Evolutionary conservation across 192 early-diverging fungal species (phyloP), one percentile per base, ranked within the genome.

Genomic region (Umbelopsis ramanniana): DNA sequence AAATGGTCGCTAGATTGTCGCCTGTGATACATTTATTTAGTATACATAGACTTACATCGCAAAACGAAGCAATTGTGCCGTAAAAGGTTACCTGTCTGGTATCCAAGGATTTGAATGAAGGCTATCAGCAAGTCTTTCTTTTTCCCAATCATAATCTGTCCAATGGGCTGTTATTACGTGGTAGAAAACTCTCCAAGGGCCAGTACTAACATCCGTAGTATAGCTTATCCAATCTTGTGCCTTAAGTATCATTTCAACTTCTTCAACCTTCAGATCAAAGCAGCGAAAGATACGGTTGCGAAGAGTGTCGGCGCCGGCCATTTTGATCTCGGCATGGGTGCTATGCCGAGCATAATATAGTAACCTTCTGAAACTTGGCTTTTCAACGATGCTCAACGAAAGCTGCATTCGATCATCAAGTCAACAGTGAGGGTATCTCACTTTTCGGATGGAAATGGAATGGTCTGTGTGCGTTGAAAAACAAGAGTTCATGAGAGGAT

Each of bases 101-200:
- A 29, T 29, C 53, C 53, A 24, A 29, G 23, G 9, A 55, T 22
- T 26, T 1, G 53, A 10, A 0, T 55, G 53, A 55, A 55, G 53
- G 53, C 24, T 55, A 55, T 55, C 23, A 55, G 21, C 8, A 55
- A 7, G 2, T 55, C 53, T 29, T 29, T 29, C 24, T 55, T 55
- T 7, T 55, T 55, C 53, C n/a, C 53, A 55, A 26, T 26, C 53
- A 14, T 29, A 8, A 55, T 55, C 53, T 5, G 29, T 55, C 21
- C 53, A 55, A 29, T 55, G 53, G 29, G 53, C 53, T 55, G 53
- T 55, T 55, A 55, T 29, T 55, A 7, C 26, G 53, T 2, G 26
- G 26, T 55, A 55, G 14, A 24, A 6, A 1, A 55, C 53, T 55
- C 29, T 29, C 53, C 53, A 55, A 5, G 53, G 53, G 11, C 23